Conservation (phyloP, 148 eudicot species). For the Silene latifolia region DNA sequence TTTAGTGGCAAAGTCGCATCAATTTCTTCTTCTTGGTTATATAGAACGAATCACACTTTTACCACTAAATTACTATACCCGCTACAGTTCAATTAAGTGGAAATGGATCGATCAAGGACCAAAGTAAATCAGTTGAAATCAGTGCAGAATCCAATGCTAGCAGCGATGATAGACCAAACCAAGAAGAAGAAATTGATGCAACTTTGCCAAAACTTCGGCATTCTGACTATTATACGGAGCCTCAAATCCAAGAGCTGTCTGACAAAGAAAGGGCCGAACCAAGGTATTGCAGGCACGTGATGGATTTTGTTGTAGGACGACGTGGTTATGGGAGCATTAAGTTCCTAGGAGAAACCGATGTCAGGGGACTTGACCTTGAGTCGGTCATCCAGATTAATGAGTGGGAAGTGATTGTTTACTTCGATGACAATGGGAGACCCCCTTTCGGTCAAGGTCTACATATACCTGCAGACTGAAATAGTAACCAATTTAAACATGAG, state of each 20-base stretch:
- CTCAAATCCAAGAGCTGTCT: conserved; percentile 76
- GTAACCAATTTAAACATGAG: conserved; percentile 87
- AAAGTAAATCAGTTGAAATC: conserved; percentile 29
- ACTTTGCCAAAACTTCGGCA: conserved; percentile 93
- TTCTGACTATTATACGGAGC: conserved; percentile 88
- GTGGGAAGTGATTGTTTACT: conserved; percentile 76
- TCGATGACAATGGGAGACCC: conserved; percentile 82
- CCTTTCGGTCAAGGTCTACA: conserved; percentile 93
- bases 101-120: conserved; percentile 47
- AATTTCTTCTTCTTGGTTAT: no score
- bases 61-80: no score
- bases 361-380: conserved; percentile 81
- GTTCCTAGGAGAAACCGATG: conserved; percentile 89
- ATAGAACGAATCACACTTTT: no score
- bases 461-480: conserved; percentile 79
- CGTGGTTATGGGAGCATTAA: conserved; percentile 79
- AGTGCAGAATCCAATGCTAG: conserved; percentile 32
- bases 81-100: conserved; percentile 19
- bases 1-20: no score
- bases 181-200: conserved; percentile 65
- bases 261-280: conserved; percentile 91
- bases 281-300: conserved; percentile 71
- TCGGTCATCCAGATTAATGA: conserved; percentile 72
- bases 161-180: conserved; percentile 37
- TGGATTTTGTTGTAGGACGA: conserved; percentile 80